These are phyloP conservation scores for Begonia masoniana DNA, from an alignment of 306 rosid genomes.

Conservation along the genomic window DNA sequence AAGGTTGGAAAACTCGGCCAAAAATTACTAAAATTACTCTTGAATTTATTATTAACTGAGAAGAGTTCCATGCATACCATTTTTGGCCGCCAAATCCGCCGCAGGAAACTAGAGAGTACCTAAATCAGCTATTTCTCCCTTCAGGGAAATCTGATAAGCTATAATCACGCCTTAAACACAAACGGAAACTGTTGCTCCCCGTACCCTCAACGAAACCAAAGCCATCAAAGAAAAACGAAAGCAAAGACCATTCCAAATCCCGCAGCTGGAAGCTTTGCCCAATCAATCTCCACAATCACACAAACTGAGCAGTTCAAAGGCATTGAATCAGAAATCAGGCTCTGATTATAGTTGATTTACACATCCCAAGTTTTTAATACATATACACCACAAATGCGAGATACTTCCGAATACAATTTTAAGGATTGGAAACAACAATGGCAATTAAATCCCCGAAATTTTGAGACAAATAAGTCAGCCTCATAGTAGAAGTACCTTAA, in stretches of 20 bases:
- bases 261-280: slow-evolving; percentile 3
- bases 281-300: slow-evolving; percentile 14
- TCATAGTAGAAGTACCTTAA: slow-evolving; percentile 4
- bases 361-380: slow-evolving; percentile 6
- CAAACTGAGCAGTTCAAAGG: not conserved
- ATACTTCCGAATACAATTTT: not conserved
- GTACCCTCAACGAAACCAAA: slow-evolving; percentile 12
- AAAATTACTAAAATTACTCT: not conserved
- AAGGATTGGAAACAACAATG: slow-evolving; percentile 8
- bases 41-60: not conserved
- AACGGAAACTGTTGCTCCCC: slow-evolving; percentile 4
- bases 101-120: not conserved
- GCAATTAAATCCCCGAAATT: slow-evolving; percentile 6
- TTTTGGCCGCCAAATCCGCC: not conserved
- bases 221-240: slow-evolving; percentile 7
- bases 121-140: slow-evolving; percentile 3
- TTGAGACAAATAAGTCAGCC: slow-evolving; percentile 4
- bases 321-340: slow-evolving; percentile 8
- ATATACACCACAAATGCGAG: slow-evolving; percentile 6
- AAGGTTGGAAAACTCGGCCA: not conserved
- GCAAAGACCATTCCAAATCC: slow-evolving; percentile 13
- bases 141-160: not conserved
- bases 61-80: slow-evolving; percentile 30
- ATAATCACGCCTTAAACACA: slow-evolving; percentile 7
- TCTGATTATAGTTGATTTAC: slow-evolving; percentile 19